These are phyloP conservation scores for Podila clonocystis DNA, from an alignment of 192 early-diverging fungal genomes.

Conservation along the genomic window DNA sequence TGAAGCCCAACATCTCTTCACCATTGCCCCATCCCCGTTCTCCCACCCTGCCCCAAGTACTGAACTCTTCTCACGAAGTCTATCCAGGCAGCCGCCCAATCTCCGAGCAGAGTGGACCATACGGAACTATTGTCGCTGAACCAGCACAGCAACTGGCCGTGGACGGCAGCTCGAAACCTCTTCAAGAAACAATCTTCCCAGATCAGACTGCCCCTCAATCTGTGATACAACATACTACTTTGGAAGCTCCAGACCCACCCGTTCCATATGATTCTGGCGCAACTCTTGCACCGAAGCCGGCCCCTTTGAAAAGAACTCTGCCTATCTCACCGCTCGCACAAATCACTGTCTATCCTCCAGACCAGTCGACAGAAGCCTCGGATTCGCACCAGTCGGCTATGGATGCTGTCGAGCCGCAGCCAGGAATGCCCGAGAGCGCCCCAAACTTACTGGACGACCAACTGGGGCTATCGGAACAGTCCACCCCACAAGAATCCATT, in stretches of 20 bases:
- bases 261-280: not conserved
- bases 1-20: conserved; percentile 17
- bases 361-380: not conserved
- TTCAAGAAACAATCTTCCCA: too few relatives aligned
- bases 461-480: not conserved
- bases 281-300: too few relatives aligned
- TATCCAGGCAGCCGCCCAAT: too few relatives aligned
- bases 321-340: conserved; percentile 41
- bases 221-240: not conserved
- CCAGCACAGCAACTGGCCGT: too few relatives aligned
- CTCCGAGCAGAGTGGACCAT: too few relatives aligned
- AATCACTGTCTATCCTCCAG: not conserved
- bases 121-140: too few relatives aligned
- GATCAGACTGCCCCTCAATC: not conserved
- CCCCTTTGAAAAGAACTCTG: conserved; percentile 17
- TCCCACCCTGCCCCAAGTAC: not conserved
- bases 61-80: too few relatives aligned
- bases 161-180: too few relatives aligned
- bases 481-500: not conserved
- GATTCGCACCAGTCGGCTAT: not conserved
- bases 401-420: not conserved
- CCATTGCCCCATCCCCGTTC: not conserved
- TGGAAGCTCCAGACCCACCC: not conserved
- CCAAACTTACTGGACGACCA: not conserved
- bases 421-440: not conserved